Percentiles rank a stretch among this genome's conserved stretches.
These are phyloP conservation scores for Trametes elegans DNA, from an alignment of 768 basidiomycete species.

Conservation along the genomic window DNA sequence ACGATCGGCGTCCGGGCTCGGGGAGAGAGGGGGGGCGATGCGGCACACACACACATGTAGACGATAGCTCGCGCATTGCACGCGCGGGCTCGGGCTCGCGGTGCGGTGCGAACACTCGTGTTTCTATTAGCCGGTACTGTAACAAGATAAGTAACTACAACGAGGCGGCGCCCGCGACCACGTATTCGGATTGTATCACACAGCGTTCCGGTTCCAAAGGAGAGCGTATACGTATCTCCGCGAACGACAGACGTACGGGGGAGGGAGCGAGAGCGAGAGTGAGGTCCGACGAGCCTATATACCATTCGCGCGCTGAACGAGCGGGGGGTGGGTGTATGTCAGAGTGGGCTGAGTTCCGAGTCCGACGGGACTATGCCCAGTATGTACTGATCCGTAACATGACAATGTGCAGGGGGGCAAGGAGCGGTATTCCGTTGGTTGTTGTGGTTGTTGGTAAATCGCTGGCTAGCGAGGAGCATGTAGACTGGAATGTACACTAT, in stretches of 20 bases:
- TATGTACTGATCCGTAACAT: constrained; percentile 2
- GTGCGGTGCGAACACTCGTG: constrained; percentile 5
- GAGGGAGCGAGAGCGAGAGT: not conserved
- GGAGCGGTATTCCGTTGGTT: not conserved
- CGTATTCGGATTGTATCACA: not conserved
- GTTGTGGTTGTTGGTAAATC: not conserved
- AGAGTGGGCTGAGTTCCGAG: constrained; percentile 2
- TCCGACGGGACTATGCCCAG: not conserved
- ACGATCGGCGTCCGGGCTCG: too few relatives aligned
- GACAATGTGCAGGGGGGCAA: not conserved
- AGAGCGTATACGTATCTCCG: not conserved
- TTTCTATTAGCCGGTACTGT: constrained; percentile 15
- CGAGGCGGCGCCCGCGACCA: not conserved
- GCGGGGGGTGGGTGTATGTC: too few relatives aligned
- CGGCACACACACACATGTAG: not conserved
- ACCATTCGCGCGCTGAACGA: constrained; percentile 13
- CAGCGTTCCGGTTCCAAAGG: too few relatives aligned
- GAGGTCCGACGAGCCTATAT: constrained; percentile 3
- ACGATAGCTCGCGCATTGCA: too few relatives aligned
- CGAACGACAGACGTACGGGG: not conserved
- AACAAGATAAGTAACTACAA: constrained; percentile 14
- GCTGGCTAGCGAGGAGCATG: not conserved
- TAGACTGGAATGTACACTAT: constrained; percentile 16
- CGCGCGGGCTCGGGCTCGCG: not conserved
- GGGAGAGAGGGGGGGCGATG: not conserved